Percentiles rank a stretch among this genome's conserved stretches.
These are phyloP conservation scores for Diddensiella santjacobensis DNA, from an alignment of 805 yeast species.

Conservation along the genomic window DNA sequence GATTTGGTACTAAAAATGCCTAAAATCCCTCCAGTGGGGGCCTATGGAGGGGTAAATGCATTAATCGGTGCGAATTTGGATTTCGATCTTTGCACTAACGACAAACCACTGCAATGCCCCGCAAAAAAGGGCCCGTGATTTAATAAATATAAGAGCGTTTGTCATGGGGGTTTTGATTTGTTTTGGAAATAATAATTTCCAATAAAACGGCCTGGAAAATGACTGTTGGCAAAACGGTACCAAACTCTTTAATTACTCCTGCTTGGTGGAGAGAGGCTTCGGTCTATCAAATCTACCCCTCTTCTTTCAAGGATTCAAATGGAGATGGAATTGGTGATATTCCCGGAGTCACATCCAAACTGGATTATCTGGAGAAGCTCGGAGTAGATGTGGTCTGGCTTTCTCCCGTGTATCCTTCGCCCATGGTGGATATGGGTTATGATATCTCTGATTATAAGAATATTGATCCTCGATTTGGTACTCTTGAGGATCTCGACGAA, in stretches of 20 bases:
- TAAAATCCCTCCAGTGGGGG: too few species aligned
- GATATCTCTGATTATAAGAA: conserved; percentile 54
- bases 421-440: conserved; percentile 62
- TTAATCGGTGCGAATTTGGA: too few species aligned
- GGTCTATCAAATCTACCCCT: conserved; percentile 59
- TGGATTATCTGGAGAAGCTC: conserved; percentile 48
- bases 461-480: conserved; percentile 50
- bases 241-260: not conserved
- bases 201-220: too few species aligned
- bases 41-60: too few species aligned
- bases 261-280: conserved; percentile 53
- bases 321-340: conserved; percentile 60
- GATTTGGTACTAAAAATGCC: too few species aligned
- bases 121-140: too few species aligned
- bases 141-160: too few species aligned
- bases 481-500: conserved; percentile 48
- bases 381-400: conserved; percentile 56
- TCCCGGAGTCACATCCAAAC: conserved; percentile 47
- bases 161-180: too few species aligned
- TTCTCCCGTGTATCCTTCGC: conserved; percentile 55
- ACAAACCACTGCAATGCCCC: too few species aligned
- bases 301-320: conserved; percentile 55
- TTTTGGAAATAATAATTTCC: too few species aligned
- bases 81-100: too few species aligned
- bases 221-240: not conserved